phyloP scores from a whole-genome alignment of 768 basidiomycete genomes.

The Phlegmacium glaucopus region DNA sequence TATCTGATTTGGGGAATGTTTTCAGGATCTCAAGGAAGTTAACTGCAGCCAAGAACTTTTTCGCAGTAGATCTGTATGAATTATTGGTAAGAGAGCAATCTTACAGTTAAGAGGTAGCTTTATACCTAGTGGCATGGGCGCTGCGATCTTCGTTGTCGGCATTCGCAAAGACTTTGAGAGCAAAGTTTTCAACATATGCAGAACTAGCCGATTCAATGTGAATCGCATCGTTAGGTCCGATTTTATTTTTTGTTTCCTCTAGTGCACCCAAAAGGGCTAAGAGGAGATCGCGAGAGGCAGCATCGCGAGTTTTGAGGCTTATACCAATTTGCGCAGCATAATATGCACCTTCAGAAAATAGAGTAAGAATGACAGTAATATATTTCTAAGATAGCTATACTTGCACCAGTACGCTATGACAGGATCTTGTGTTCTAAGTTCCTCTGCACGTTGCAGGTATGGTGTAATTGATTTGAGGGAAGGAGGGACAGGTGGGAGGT shows the following conservation, averaged over 20 bases:
- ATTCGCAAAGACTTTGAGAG: conserved; percentile 77
- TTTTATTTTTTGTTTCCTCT: conserved; percentile 75
- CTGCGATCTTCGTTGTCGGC: conserved; percentile 92
- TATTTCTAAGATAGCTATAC: conserved; percentile 23
- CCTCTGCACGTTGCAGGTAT: conserved; percentile 87
- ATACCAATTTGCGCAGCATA: conserved; percentile 90
- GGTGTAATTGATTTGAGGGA: conserved; percentile 70
- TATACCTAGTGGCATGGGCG: conserved; percentile 72
- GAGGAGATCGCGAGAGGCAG: conserved; percentile 63
- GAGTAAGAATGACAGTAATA: not conserved
- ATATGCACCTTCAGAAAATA: conserved; percentile 63
- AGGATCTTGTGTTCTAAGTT: conserved; percentile 78
- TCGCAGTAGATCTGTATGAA: conserved; percentile 71
- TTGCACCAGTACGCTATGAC: conserved; percentile 95
- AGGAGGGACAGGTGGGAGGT: conserved; percentile 55
- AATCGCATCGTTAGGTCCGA: conserved; percentile 75
- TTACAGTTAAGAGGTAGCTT: not conserved
- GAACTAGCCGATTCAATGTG: conserved; percentile 79
- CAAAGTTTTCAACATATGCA: conserved; percentile 95
- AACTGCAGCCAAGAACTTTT: conserved; percentile 92
- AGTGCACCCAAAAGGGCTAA: conserved; percentile 71
- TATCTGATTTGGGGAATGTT: conserved; percentile 60
- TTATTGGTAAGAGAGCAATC: conserved; percentile 6
- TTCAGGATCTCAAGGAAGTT: conserved; percentile 91
- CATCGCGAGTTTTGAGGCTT: conserved; percentile 63